A percentile compares a stretch with the other conserved stretches of the same genome.
These are phyloP conservation scores for Rhynchospora pubera DNA, from an alignment of 176 grass and related monocot species.

Conservation along the genomic window DNA sequence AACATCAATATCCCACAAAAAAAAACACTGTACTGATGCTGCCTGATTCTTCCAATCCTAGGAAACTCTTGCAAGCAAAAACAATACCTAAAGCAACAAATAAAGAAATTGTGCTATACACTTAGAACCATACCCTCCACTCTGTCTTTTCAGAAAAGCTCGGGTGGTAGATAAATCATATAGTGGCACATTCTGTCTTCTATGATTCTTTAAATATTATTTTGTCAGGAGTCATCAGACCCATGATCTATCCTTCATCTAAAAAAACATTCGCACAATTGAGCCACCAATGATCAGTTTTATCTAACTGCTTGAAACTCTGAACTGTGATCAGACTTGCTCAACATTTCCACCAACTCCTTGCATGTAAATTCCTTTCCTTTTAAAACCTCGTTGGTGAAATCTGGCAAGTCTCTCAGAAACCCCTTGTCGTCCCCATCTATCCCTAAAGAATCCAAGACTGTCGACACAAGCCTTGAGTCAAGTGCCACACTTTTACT, in stretches of 20 bases:
- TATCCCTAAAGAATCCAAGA: constrained; percentile 27
- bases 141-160: no score
- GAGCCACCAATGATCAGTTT: no score
- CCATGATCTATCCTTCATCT: not conserved
- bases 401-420: constrained; percentile 26
- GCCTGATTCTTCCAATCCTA: not conserved
- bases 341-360: constrained; percentile 30
- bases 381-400: constrained; percentile 22
- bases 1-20: no score
- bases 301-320: not conserved
- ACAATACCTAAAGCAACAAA: not conserved
- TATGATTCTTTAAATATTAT: not conserved
- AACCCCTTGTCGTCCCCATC: constrained; percentile 24
- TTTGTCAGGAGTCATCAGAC: not conserved
- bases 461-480: constrained; percentile 17
- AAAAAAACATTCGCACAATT: not conserved
- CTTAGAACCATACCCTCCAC: no score
- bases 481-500: constrained; percentile 28
- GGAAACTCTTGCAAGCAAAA: not conserved
- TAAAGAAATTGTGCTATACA: no score
- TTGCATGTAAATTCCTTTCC: constrained; percentile 28
- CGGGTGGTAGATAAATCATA: no score
- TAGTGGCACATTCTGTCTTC: no score
- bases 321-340: not conserved
- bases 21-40: not conserved